Evolutionary conservation across 1,284 basidiomycete genomes (phyloP).

Genomic region (Sporisorium sorghi): DNA sequence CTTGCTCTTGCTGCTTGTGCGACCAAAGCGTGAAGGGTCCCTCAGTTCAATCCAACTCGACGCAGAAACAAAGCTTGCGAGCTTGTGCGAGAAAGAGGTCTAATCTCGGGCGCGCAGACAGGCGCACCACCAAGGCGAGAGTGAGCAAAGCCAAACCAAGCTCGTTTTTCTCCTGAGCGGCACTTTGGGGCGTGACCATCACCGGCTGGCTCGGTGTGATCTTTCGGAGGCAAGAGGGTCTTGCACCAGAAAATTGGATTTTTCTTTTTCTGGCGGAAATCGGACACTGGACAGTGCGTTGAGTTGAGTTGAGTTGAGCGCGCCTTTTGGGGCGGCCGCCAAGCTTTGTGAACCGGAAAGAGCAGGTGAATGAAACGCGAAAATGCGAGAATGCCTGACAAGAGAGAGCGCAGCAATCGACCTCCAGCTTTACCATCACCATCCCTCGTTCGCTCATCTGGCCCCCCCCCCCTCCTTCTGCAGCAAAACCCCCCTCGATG

Average conservation of each 20-base stretch:
- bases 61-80: constrained; percentile 1
- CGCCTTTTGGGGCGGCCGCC: background rate
- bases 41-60: background rate
- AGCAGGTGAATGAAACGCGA: too few species aligned
- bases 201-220: background rate
- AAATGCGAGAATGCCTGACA: background rate
- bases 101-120: background rate
- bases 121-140: too few species aligned
- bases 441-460: constrained; percentile 1
- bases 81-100: background rate
- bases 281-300: background rate
- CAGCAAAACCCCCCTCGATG: constrained; percentile 4
- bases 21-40: background rate
- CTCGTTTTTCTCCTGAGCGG: background rate
- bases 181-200: too few species aligned
- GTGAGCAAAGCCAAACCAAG: background rate
- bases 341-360: background rate
- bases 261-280: background rate
- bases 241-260: background rate
- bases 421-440: background rate
- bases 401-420: background rate
- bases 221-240: constrained; percentile 1
- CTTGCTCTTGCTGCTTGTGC: background rate
- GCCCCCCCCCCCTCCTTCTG: background rate
- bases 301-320: too few species aligned